A percentile compares a stretch with the other conserved stretches of the same genome.
phyloP scores from a whole-genome alignment of 140 eudicot species.

The Bidens hawaiensis region DNA sequence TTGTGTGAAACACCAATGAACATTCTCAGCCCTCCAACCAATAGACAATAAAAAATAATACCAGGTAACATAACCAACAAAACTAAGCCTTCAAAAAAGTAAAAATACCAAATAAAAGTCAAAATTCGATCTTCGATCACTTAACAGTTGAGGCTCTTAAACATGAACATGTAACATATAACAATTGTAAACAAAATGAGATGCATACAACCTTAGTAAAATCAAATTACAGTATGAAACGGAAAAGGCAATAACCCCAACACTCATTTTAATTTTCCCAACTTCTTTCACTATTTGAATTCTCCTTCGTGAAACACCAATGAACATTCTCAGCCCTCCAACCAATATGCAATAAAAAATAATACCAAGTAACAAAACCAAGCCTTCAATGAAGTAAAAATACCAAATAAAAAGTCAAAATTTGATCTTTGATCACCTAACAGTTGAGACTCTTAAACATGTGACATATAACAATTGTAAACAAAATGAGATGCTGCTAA shows the following conservation, averaged over 20 bases:
- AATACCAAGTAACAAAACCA: conserved; percentile 17
- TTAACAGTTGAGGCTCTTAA: neutral
- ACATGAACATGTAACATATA: neutral
- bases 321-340: conserved; percentile 64
- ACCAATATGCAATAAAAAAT: conserved; percentile 21
- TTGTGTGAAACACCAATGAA: conserved; percentile 46
- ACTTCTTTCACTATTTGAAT: conserved; percentile 36
- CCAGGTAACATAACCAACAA: conserved; percentile 16
- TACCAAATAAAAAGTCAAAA: conserved; percentile 3
- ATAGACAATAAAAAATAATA: conserved; percentile 9
- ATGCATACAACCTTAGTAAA: conserved; percentile 13
- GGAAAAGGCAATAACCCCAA: conserved; percentile 69
- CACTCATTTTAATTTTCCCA: conserved; percentile 56
- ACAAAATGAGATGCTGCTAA: conserved; percentile 11
- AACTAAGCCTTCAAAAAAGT: conserved; percentile 22
- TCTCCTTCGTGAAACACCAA: conserved; percentile 56
- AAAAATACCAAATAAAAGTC: conserved; percentile 1
- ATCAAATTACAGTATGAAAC: conserved; percentile 46
- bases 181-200: neutral
- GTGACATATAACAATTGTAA: neutral
- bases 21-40: conserved; percentile 62
- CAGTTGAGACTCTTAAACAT: neutral
- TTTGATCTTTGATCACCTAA: conserved; percentile 3
- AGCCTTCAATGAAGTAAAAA: conserved; percentile 24
- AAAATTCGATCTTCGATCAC: neutral